These are phyloP conservation scores for Choanephora cucurbitarum DNA, from an alignment of 371 early-diverging fungal species.

Conservation along the genomic window DNA sequence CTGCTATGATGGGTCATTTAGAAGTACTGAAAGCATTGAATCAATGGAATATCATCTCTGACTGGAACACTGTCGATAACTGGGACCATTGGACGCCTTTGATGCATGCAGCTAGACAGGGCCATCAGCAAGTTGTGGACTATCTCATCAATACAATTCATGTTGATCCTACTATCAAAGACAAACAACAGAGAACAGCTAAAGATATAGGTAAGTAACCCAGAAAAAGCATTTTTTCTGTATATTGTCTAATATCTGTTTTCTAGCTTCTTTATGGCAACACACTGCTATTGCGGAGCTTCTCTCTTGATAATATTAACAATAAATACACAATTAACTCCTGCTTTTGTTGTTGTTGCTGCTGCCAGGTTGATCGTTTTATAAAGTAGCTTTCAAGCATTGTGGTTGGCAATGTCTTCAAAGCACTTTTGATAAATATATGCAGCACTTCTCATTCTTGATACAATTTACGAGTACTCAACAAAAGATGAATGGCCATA, in stretches of 20 bases:
- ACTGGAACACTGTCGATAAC: constrained; percentile 41
- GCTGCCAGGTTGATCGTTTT: not conserved
- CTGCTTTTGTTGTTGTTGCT: not conserved
- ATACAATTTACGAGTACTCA: too few relatives aligned
- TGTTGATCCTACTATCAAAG: constrained; percentile 23
- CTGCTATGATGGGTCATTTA: constrained; percentile 49
- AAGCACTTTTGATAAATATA: too few relatives aligned
- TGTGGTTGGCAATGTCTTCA: too few relatives aligned
- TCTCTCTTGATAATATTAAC: too few relatives aligned
- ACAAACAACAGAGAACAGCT: constrained; percentile 47
- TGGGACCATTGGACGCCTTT: constrained; percentile 59
- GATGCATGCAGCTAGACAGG: constrained; percentile 52
- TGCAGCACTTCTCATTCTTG: too few relatives aligned
- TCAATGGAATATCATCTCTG: not conserved
- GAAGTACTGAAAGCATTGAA: constrained; percentile 30
- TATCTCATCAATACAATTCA: constrained; percentile 32
- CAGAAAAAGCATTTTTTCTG: too few relatives aligned
- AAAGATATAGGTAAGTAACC: constrained; percentile 40
- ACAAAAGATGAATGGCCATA: too few relatives aligned
- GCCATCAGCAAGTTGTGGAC: constrained; percentile 29
- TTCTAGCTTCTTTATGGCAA: constrained; percentile 20
- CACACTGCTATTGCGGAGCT: constrained; percentile 6
- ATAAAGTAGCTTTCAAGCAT: too few relatives aligned
- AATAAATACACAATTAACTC: too few relatives aligned
- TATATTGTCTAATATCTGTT: not conserved